Evolutionary conservation across 441 rosid genomes (phyloP), one percentile per base, ranked within the genome.

Genomic region (Gossypium trilobum): DNA sequence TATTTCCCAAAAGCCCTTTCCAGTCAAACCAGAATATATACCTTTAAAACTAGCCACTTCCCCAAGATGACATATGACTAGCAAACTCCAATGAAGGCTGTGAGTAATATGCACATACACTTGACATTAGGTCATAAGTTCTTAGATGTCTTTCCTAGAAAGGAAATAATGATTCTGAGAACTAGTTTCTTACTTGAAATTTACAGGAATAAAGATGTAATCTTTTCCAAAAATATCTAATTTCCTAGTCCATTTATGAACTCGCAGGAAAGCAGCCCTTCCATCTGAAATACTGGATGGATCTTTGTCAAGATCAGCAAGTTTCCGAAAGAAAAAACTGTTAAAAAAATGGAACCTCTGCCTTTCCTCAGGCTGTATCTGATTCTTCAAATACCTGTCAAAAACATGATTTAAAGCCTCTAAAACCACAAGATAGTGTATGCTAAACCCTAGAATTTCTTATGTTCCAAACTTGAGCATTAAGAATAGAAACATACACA

Each of bases 321-420:
- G 91, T 85, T 89, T 89, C 42, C 91, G 86, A 77, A 89, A 89
- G 85, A 89, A 89, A 79, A 89, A 89, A 77, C 94, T 86, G 74
- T 89, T 89, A 74, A 89, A 89, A 75, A 89, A 89, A 79, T 89
- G 91, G 64, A 80, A 87, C 76, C 89, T 82, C 10, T 79, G 85
- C 63, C 68, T 84, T 56, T 87, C 86, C 69, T 83, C 84, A 2
- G 77, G 76, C 75, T 61, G 83, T 71, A 89, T 81, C 77, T 78
- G 84, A 72, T 84, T 87, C 88, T 84, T 86, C 75, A 89, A 74
- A 73, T 89, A 87, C 82, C 94, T 89, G 85, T 46, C 54, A 76
- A 76, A 27, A 80, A 65, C 7, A 55, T 17, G 10, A 14, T 10
- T 48, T 25, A 25, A 58, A 61, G 66, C 23, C 51, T 60, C 14